Conservation (phyloP, 805 yeast genomes). For the Lachancea mirantina region DNA sequence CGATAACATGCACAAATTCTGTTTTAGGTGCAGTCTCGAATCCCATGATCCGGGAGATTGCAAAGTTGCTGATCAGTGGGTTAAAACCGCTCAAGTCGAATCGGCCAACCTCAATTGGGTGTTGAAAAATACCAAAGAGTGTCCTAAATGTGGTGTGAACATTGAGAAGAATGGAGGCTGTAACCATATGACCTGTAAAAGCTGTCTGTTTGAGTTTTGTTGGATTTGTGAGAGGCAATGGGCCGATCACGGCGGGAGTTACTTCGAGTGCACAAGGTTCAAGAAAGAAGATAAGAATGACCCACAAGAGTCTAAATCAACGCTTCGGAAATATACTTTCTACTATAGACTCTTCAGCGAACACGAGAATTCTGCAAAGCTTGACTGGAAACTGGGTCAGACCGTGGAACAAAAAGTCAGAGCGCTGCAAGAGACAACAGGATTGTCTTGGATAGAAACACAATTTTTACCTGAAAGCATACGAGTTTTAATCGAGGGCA, state of each 20-base stretch:
- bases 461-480: conserved; percentile 76
- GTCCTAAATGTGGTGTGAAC: conserved; percentile 72
- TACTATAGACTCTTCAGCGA: conserved; percentile 59
- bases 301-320: conserved; percentile 33
- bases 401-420: conserved; percentile 58
- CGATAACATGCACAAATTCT: conserved; percentile 58
- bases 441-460: conserved; percentile 79
- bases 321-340: conserved; percentile 23
- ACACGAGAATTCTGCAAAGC: conserved; percentile 69
- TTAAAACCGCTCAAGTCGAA: conserved; percentile 73
- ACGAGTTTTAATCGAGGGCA: conserved; percentile 52
- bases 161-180: conserved; percentile 97
- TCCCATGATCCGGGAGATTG: conserved; percentile 88
- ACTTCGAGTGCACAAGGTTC: conserved; percentile 62
- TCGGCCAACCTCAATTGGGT: conserved; percentile 88
- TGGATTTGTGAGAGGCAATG: conserved; percentile 86
- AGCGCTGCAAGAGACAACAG: conserved; percentile 53
- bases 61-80: conserved; percentile 59
- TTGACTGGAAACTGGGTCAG: conserved; percentile 59
- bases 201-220: conserved; percentile 76
- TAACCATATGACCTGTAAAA: conserved; percentile 87
- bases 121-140: conserved; percentile 70
- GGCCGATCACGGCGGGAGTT: conserved; percentile 56
- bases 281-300: conserved; percentile 34
- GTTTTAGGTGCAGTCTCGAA: conserved; percentile 67